These are phyloP conservation scores for Leishmania gerbilli DNA, from an alignment of 208 protist genomes.

Conservation along the genomic window DNA sequence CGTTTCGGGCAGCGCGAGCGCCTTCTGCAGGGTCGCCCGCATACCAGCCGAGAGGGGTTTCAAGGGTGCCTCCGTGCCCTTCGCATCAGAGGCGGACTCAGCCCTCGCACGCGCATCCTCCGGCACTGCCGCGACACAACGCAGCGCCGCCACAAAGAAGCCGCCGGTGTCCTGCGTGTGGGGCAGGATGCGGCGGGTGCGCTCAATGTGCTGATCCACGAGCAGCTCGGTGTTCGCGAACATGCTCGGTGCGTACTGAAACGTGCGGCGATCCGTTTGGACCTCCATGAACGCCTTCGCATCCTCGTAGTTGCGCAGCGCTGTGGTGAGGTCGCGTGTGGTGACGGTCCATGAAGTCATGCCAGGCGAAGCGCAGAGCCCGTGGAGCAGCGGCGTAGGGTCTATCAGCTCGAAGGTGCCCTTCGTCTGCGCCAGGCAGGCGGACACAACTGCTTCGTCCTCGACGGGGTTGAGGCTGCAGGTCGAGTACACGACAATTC, in stretches of 20 bases:
- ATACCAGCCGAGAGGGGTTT: conserved; percentile 43
- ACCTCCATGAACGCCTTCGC: conserved; percentile 51
- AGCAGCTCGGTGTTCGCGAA: conserved; percentile 62
- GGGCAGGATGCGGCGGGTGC: conserved; percentile 90
- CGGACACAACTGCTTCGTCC: conserved; percentile 94
- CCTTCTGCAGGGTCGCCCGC: conserved; percentile 41
- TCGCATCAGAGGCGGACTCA: conserved; percentile 11
- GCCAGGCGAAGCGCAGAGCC: conserved; percentile 73
- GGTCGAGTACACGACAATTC: conserved; percentile 95
- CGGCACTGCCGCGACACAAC: conserved; percentile 64
- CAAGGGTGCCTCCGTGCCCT: conserved; percentile 28
- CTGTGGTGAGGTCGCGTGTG: conserved; percentile 59
- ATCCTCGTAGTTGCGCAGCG: conserved; percentile 58
- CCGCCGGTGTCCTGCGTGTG: conserved; percentile 97
- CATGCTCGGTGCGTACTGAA: conserved; percentile 81
- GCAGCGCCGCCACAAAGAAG: conserved; percentile 96
- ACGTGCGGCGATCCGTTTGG: conserved; percentile 35
- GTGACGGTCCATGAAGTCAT: conserved; percentile 81
- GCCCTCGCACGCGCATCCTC: conserved; percentile 12
- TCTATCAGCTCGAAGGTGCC: conserved; percentile 88
- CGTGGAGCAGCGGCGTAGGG: conserved; percentile 66
- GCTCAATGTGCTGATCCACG: conserved; percentile 71
- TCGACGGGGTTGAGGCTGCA: conserved; percentile 96
- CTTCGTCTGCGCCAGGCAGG: conserved; percentile 65
- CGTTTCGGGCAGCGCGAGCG: conserved; percentile 52